phyloP scores from a whole-genome alignment of 345 rosid genomes.

The Eutrema japonicum region DNA sequence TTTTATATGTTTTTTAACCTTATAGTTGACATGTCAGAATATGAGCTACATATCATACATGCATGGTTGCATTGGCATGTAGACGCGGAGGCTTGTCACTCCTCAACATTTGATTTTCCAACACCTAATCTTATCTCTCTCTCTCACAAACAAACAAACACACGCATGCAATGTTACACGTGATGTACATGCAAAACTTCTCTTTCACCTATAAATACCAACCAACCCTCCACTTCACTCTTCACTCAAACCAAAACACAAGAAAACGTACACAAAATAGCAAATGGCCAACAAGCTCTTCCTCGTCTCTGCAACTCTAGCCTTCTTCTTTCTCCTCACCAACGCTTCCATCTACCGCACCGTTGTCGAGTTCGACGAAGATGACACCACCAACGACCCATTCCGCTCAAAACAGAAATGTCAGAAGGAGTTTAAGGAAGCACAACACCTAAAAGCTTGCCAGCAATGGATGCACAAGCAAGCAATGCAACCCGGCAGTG shows the following conservation, averaged over 20 bases:
- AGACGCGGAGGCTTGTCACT: slow-evolving; percentile 39
- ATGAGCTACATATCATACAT: slow-evolving; percentile 25
- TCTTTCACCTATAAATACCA: slow-evolving; percentile 5
- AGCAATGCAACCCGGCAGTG: background rate
- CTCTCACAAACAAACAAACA: background rate
- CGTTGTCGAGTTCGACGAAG: slow-evolving; percentile 34
- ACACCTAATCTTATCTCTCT: slow-evolving; percentile 22
- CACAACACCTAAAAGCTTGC: slow-evolving; percentile 25
- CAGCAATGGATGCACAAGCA: slow-evolving; percentile 20
- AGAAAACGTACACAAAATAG: background rate
- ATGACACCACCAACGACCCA: slow-evolving; percentile 25
- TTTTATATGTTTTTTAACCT: background rate
- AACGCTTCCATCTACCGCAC: slow-evolving; percentile 22
- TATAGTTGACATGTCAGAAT: slow-evolving; percentile 9
- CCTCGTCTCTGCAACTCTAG: slow-evolving; percentile 25
- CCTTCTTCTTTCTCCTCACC: slow-evolving; percentile 12
- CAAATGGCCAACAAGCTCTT: slow-evolving; percentile 40
- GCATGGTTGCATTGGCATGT: background rate
- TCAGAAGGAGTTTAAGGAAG: slow-evolving; percentile 30
- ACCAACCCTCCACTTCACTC: slow-evolving; percentile 9
- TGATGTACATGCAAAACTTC: slow-evolving; percentile 30
- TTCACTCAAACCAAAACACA: slow-evolving; percentile 11
- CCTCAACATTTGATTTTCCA: slow-evolving; percentile 26
- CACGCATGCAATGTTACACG: slow-evolving; percentile 26
- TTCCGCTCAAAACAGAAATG: background rate